Evolutionary conservation across 2,329 filamentous ascomycete genomes (phyloP), one percentile per base, ranked within the genome.

Genomic region (Didymella pinodella): DNA sequence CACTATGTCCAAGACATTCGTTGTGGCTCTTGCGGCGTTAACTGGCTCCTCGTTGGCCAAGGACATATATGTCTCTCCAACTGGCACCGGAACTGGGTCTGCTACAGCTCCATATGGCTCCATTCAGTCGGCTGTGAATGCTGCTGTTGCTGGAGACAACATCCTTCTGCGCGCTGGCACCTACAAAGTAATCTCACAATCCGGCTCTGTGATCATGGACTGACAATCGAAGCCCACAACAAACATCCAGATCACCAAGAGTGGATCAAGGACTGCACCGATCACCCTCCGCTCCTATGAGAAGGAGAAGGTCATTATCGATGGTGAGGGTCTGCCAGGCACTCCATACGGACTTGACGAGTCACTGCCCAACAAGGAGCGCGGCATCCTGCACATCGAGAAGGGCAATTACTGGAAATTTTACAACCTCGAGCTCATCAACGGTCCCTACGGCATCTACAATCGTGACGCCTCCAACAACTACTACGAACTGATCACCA

Each of bases 21-120:
- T 48, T 5, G 31, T 53, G n/a, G 49, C 49, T 8, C 29, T 58
- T 34, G 48, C 29, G n/a, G 44, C 44, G 2, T 29, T 48, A 28
- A 44, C 44, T 29, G 22, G 44, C 29, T 45, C 49, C 4, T 52
- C 48, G 1, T 31, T 53, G 38, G 48, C 49, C 22, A 64, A 58
- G 46, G 76, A 80, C 32, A 77, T 83, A 54, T 83, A 79, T 64
- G 81, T 84, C 28, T 79, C 81, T 1, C 79, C 80, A 2, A 75
- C 72, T 2, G 82, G 82, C 7, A 59, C 57, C 16, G 64, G 77
- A 26, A 73, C 74, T 8, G 81, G 81, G 5, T 77, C 76, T 0
- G 68, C 78, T 16, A 66, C 0, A 34, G 32, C 12, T 16, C 32
- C 32, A 12, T 79, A 76, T 41, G 77, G 75, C 5, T 82, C 80